Base-by-base conservation (phyloP, 2,329 filamentous ascomycete species). In the Phoma herbarum region DNA sequence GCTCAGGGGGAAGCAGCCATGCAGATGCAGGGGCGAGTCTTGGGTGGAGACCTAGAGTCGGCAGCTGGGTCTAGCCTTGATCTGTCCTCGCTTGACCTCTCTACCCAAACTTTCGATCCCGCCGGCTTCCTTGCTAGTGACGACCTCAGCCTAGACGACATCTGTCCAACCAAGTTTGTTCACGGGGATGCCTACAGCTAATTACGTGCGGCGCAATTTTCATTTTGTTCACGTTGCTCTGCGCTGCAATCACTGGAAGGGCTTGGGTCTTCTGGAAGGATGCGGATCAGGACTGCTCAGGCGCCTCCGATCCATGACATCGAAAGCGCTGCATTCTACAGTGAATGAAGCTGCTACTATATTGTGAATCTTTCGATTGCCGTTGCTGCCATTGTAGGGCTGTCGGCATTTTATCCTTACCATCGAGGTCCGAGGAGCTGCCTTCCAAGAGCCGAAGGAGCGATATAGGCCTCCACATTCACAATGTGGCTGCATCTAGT, bases 131-230 rank as follows among this genome's bases (percentile, higher is more conserved):
- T 29, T 50, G 9, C 29, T 28, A 50, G 26, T 20, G 31, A 29
- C 35, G 47, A 33, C 47, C 16, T 35, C 31, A n/a, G n/a, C 31
- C 31, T 16, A 35, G 31, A 35, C 7, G 47, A 18, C 47, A 50
- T 39, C 33, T 41, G 35, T 35, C 25, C 35, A 29, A 39, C 33
- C 33, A 41, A 16, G 22, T 5, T 22, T 29, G 11, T 16, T 8
- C 47, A 29, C 33, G 47, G 35, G 22, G 33, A 50, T 11, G 47
- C 47, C 35, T 39, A 50, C 35, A 16, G n/a, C 46, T 49, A 39
- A 49, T 23, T 28, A 16, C 16, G n/a, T 41, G 8, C 23, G 47
- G 47, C 16, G 14, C 10, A 37, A 37, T 6, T 6, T 11, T 37
- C 23, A 37, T 37, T 26, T 25, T 10, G 20, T 26, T 2, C 31